Base-by-base conservation (phyloP, 768 basidiomycete genomes). In the Leucocoprinus sp. region DNA sequence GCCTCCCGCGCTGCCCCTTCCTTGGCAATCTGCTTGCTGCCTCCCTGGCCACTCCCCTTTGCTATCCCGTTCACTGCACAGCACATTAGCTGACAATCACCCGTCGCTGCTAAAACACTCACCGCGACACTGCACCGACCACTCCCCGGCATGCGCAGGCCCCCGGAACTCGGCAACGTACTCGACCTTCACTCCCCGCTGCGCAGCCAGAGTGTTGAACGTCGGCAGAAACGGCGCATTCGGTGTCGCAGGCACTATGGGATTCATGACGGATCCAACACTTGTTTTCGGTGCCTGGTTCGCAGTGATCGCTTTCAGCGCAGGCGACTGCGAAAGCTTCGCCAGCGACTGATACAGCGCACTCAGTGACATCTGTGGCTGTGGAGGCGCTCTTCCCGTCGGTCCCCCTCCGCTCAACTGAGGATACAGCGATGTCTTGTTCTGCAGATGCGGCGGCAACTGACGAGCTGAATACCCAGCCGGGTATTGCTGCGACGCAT, bases 1-100 rank as follows among this genome's bases (percentile, higher is more conserved):
- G 85, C 85, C 53, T 77, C 67, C 47, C 75, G 70, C 14, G 85
- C 84, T 0, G 85, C 85, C 45, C 82, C 80, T 55, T 88, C 85
- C 60, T 86, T 88, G 5, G 85, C 85, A 1, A 75, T 62, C 56
- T 88, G 84, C 60, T 88, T 88, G 59, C 69, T 82, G 42, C 69
- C 65, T 22, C 83, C 82, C n/a, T 58, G 60, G 1, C 85, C 86
- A 39, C 67, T 61, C 8, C 85, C 85, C 54, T 78, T 84, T 55
- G 66, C 65, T 48, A 84, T 76, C 1, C 82, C 82, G 53, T 86
- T 82, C 41, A 84, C 86, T 86, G 49, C 22, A 44, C 59, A 18
- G 37, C 21, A 53, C 24, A 44, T 34, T 31, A 34, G 44, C n/a
- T 39, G 43, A 45, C 31, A 28, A 27, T 28, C 27, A 42, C 4